Evolutionary conservation across 169 alveolate species (phyloP), one percentile per base, ranked within the genome.

Genomic region (Cryptosporidium canis): DNA sequence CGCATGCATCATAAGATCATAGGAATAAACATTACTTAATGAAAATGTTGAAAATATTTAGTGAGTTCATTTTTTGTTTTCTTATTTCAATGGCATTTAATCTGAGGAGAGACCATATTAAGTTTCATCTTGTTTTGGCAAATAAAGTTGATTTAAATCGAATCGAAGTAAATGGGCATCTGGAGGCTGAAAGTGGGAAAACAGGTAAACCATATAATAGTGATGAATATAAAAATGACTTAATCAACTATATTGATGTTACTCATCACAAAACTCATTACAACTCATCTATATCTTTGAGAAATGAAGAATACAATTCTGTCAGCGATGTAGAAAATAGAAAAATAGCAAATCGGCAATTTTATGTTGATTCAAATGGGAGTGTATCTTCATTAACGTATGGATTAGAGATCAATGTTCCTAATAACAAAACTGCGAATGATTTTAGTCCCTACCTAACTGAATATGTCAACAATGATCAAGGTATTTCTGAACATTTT

Each of bases 141-240:
- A 67, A 67, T 6, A 67, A 67, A 67, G 83, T 67, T 16, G 83
- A 67, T 41, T 41, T 67, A 31, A 51, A 67, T 67, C 56, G 45
- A 67, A 67, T 67, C 4, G 63, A 45, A 67, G 24, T 16, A 61
- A 61, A 61, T 27, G 68, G 43, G 5, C 6, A 39, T 9, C 27
- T 61, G 29, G 3, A 27, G 2, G 47, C 6, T 12, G 68, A 31
- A 35, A 8, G 31, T 31, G 31, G 12, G 27, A 61, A 8, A 31
- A 3, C 33, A 0, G 24, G n/a, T 3, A 14, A 51, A 4, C 9
- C 63, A 51, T 21, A 51, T n/a, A 51, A 24, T 24, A 51, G 5
- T 18, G 24, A 51, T 18, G 5, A 51, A 21, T 12, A 51, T 51
- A n/a, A 21, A 3, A 51, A 51, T 51, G 35, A 2, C 0, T 7